A percentile compares a stretch with the other conserved stretches of the same genome.
These are phyloP conservation scores for Acanthamoeba sp. DNA, from an alignment of 208 protist genomes.

Conservation along the genomic window DNA sequence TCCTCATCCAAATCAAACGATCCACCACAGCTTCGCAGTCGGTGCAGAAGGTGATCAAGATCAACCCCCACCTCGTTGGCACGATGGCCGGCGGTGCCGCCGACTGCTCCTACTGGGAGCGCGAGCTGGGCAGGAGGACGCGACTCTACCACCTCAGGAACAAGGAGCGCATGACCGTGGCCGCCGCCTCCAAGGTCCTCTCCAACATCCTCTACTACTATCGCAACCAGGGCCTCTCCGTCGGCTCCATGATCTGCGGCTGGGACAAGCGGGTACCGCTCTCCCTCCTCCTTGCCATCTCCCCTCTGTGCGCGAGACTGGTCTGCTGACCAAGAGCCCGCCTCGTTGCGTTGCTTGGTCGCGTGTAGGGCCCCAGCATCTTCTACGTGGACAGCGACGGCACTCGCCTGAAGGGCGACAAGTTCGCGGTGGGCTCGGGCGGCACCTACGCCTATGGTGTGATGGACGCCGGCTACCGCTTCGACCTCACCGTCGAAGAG, in stretches of 20 bases:
- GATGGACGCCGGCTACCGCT: constrained; percentile 97
- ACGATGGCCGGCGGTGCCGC: constrained; percentile 99
- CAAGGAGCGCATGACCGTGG: constrained; percentile 97
- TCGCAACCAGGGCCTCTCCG: constrained; percentile 97
- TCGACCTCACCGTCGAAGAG: constrained; percentile 96
- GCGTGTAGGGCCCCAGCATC: constrained; percentile 94
- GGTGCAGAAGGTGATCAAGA: constrained; percentile 99
- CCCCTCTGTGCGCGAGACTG: background rate
- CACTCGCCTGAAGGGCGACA: constrained; percentile 97
- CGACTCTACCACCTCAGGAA: constrained; percentile 96
- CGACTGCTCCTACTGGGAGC: constrained; percentile 99
- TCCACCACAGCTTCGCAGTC: constrained; percentile 95
- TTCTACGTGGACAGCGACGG: constrained; percentile 99
- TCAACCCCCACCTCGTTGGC: constrained; percentile 99
- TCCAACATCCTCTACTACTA: constrained; percentile 99
- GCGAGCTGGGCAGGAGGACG: constrained; percentile 97
- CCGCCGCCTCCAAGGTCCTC: constrained; percentile 99
- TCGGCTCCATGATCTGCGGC: constrained; percentile 99
- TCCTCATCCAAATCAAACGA: background rate
- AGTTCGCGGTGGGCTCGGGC: constrained; percentile 99
- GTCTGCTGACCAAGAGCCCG: too few relatives aligned
- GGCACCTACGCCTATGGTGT: constrained; percentile 99
- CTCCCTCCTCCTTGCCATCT: background rate
- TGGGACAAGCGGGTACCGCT: constrained; percentile 94
- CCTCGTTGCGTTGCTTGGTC: background rate